A percentile compares a stretch with the other conserved stretches of the same genome.
Evolutionary conservation across 225 moss, liverwort and hornwort genomes (phyloP).

Genomic region (Rhytidiadelphus loreus): DNA sequence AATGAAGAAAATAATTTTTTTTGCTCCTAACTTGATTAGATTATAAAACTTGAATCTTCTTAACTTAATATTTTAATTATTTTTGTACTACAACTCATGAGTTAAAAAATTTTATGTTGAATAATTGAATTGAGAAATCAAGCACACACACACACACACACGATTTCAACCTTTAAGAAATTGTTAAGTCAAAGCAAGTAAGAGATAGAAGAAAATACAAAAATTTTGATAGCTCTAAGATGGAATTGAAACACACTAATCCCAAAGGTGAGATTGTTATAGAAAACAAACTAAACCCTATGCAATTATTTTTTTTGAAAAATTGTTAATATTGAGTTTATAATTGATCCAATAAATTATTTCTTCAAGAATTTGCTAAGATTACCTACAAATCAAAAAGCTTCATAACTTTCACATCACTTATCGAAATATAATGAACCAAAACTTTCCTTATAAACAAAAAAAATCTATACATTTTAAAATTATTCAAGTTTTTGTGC

Average conservation of each 20-base stretch:
- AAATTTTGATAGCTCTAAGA: neutral
- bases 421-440: neutral
- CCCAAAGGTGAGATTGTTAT: neutral
- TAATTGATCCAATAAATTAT: neutral
- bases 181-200: accelerated
- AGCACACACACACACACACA: too few species aligned
- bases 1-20: neutral
- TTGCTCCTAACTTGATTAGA: too few species aligned
- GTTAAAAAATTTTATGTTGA: neutral
- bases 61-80: accelerated
- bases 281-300: neutral
- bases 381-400: accelerated
- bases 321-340: neutral
- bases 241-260: neutral
- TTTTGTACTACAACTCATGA: neutral
- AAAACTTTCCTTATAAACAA: neutral
- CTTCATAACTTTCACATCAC: neutral
- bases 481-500: neutral
- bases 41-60: neutral
- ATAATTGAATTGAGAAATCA: neutral
- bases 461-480: neutral
- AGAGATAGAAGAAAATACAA: neutral
- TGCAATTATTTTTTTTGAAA: neutral
- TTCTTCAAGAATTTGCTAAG: neutral
- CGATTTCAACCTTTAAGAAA: neutral